These are phyloP conservation scores for Arthroderma sp. DNA, from an alignment of 2,329 filamentous ascomycete species.

Conservation along the genomic window DNA sequence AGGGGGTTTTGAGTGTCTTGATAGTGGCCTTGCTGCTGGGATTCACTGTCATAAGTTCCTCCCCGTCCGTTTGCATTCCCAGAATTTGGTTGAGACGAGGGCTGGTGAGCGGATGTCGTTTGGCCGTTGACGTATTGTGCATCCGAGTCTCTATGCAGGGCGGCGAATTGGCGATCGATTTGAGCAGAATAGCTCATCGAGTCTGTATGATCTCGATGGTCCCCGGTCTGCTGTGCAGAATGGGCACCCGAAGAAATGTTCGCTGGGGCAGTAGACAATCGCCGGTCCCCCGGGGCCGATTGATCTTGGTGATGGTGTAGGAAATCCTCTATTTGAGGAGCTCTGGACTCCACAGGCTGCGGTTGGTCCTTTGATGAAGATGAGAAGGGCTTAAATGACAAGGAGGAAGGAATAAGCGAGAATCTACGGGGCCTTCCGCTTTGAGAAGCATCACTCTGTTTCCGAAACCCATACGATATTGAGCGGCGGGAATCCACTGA, in stretches of 20 bases:
- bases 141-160: constrained; percentile 23
- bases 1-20: not conserved
- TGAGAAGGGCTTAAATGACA: constrained; percentile 52
- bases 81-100: not conserved
- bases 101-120: not conserved
- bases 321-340: constrained; percentile 23
- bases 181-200: constrained; percentile 28
- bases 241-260: constrained; percentile 1
- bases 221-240: not conserved
- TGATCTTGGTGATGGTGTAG: constrained; percentile 8
- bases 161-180: constrained; percentile 31
- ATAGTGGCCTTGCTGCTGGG: not conserved
- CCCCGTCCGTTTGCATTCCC: not conserved
- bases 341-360: constrained; percentile 30
- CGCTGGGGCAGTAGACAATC: constrained; percentile 24
- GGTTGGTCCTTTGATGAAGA: constrained; percentile 40
- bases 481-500: constrained; percentile 66
- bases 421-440: constrained; percentile 53
- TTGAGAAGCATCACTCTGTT: constrained; percentile 53
- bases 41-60: not conserved
- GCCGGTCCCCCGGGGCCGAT: constrained; percentile 12
- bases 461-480: constrained; percentile 57
- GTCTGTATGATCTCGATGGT: constrained; percentile 10
- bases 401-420: constrained; percentile 53
- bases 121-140: constrained; percentile 13